Evolutionary conservation across 2,329 filamentous ascomycete species (phyloP).

Genomic region (Ambrosiella beaveri): DNA sequence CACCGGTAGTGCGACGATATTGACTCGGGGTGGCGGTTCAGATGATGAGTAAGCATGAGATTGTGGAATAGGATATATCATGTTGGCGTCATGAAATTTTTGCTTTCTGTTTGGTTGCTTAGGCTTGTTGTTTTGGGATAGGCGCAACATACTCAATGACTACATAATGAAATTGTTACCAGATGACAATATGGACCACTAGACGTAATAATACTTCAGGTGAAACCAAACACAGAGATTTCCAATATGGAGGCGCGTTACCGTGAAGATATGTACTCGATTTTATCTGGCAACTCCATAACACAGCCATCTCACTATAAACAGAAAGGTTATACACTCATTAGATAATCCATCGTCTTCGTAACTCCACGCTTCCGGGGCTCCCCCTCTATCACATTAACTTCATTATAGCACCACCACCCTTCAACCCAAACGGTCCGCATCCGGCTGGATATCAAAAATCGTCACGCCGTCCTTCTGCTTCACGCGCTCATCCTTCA

Average conservation of each 20-base stretch:
- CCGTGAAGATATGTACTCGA: too few species aligned
- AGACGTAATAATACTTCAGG: neutral
- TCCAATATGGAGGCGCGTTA: neutral
- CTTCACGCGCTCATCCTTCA: constrained; percentile 72
- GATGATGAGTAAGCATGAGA: neutral
- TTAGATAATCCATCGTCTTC: constrained; percentile 1
- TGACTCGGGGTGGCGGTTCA: constrained; percentile 39
- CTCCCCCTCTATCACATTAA: neutral
- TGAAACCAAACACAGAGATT: neutral
- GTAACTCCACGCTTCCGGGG: neutral
- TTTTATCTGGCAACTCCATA: too few species aligned
- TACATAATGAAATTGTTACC: constrained; percentile 9
- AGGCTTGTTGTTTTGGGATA: constrained; percentile 14
- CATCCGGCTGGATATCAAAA: constrained; percentile 60
- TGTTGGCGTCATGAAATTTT: constrained; percentile 16
- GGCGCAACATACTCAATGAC: constrained; percentile 8
- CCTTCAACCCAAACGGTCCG: constrained; percentile 55
- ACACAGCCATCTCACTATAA: neutral
- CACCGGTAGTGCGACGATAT: constrained; percentile 52
- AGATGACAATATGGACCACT: neutral
- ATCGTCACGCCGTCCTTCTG: constrained; percentile 42
- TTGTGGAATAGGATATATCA: neutral
- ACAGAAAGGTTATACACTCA: constrained; percentile 9
- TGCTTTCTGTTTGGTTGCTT: neutral
- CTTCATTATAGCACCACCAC: neutral